A percentile compares a stretch with the other conserved stretches of the same genome.
phyloP scores from a whole-genome alignment of 495 filamentous ascomycete species.

The Podospora comata region DNA sequence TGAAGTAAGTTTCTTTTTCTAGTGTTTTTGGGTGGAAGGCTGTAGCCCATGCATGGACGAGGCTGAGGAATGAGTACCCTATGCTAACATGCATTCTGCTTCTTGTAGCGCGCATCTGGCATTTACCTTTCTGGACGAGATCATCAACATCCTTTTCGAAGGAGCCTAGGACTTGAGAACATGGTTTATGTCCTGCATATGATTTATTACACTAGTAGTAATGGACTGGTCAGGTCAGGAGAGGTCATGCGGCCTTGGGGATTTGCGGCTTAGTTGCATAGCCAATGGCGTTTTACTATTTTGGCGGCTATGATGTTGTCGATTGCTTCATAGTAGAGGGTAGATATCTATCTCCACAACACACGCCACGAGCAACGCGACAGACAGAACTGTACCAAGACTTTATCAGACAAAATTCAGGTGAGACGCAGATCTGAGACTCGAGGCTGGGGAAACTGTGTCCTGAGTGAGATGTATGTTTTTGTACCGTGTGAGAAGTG shows the following conservation, averaged over 20 bases:
- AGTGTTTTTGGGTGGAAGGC: neutral
- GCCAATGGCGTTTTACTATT: slow-evolving; percentile 15
- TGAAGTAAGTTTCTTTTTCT: slow-evolving; percentile 55
- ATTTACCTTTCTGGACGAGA: slow-evolving; percentile 76
- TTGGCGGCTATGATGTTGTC: neutral
- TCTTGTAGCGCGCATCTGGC: slow-evolving; percentile 65
- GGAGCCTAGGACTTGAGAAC: neutral
- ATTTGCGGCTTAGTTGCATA: slow-evolving; percentile 14
- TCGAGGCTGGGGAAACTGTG: neutral
- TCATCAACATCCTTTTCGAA: slow-evolving; percentile 69
- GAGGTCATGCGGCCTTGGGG: neutral
- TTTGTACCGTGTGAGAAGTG: neutral
- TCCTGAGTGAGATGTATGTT: neutral
- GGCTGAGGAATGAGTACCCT: neutral
- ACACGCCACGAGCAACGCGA: neutral
- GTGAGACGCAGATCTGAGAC: neutral
- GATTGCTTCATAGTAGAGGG: neutral
- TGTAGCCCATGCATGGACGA: neutral
- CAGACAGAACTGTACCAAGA: neutral
- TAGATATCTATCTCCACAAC: neutral
- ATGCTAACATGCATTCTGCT: neutral
- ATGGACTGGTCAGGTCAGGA: neutral
- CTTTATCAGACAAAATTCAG: neutral
- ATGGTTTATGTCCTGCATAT: neutral
- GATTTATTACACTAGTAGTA: neutral